Conservation (phyloP, 352 stramenopile species). For the Phytophthora hibernalis region DNA sequence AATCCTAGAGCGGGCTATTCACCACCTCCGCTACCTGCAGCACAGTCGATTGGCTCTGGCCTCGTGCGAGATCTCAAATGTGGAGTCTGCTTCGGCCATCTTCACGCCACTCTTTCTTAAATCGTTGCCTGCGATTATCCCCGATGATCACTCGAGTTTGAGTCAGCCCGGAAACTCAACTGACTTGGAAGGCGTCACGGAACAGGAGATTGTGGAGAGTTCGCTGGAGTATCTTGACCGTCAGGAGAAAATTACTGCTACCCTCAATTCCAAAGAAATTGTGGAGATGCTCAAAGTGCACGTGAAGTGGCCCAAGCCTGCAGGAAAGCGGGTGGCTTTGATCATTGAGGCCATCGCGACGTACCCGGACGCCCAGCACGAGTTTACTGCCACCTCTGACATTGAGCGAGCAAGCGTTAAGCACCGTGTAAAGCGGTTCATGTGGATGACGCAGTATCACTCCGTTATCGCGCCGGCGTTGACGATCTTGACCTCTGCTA, state of each 20-base stretch:
- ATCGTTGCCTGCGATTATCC: constrained; percentile 22
- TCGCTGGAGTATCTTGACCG: constrained; percentile 43
- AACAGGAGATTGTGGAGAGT: constrained; percentile 49
- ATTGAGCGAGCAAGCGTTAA: constrained; percentile 28
- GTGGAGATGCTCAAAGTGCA: constrained; percentile 80
- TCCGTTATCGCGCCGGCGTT: constrained; percentile 60
- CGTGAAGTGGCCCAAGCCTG: constrained; percentile 78
- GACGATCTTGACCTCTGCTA: constrained; percentile 52
- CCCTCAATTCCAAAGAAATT: constrained; percentile 50
- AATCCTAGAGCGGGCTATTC: constrained; percentile 33
- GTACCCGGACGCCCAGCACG: constrained; percentile 41
- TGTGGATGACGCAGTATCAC: constrained; percentile 76
- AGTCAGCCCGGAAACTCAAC: neutral
- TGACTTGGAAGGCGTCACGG: constrained; percentile 19
- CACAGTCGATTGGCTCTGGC: constrained; percentile 47
- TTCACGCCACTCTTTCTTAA: constrained; percentile 61
- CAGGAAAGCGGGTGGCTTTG: constrained; percentile 67
- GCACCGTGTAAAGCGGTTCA: constrained; percentile 60
- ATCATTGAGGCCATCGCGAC: constrained; percentile 68
- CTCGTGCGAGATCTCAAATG: constrained; percentile 60
- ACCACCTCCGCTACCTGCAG: constrained; percentile 60
- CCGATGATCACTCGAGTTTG: constrained; percentile 15
- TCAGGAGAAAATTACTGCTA: constrained; percentile 30
- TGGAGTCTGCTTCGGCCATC: constrained; percentile 60
- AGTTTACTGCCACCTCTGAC: neutral